Base-by-base conservation (phyloP, 1,139 yeast genomes). In the Pichia terricola region DNA sequence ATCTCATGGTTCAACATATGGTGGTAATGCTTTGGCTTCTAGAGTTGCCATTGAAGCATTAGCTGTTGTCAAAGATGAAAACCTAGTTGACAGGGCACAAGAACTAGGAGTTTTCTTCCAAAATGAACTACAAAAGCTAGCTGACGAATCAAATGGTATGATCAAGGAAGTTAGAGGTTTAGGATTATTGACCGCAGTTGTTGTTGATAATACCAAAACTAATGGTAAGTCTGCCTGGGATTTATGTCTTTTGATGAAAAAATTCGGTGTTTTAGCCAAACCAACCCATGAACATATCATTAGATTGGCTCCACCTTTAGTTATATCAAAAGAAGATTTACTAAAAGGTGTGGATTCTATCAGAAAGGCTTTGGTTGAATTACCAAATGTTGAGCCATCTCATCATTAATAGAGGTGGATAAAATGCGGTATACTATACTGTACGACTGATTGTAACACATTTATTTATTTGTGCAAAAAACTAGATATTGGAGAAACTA, bases 161-260 rank as follows among this genome's bases (percentile, higher is more conserved):
- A 85, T 89, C 49, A 74, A 87, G 42, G 96, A 86, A 65, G 94
- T 89, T 47, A 80, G 98, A 68, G 98, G 98, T 49, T 76, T 75
- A 61, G 98, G 98, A 51, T 74, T 89, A 59, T 71, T 91, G 53
- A 76, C 85, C 53, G 97, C 97, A 41, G 81, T 91, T 62, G 96
- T 89, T 47, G 85, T 89, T 61, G 96, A 89, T 66, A 79, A 84
- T 45, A 53, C 79, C 40, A 82, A 82, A 67, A 79, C 96, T 48
- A 81, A 82, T 60, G 96, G 96, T 50, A 79, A 91, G 65, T 74
- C 94, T 36, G 97, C 97, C 3, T 91, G 97, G 97, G 97, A 89
- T 62, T 73, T 89, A 57, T 89, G 98, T 68, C 64, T 89, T 58
- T 68, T 86, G 56, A 82, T 91, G 94, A 88, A 85, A 67, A 79